Base-by-base conservation (phyloP, 805 yeast species). In the Metschnikowia anglica region DNA sequence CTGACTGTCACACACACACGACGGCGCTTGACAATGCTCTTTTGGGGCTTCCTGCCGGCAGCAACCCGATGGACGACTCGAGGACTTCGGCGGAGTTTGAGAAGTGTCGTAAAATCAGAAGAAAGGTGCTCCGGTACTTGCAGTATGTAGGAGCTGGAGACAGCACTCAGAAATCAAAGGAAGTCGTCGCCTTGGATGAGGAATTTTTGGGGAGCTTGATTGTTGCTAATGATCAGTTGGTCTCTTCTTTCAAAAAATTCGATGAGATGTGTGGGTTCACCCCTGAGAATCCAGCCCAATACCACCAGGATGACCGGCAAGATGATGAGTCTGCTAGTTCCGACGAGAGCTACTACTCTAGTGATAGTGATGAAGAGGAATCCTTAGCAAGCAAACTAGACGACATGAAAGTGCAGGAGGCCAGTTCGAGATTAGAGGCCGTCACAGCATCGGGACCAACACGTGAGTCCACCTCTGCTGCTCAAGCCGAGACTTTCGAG, bases 191-290 rank as follows among this genome's bases (percentile, higher is more conserved):
- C 1, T 54, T 70, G 58, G 81, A 81, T 45, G 97, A 90, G 49
- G 96, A 88, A 56, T 85, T 81, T 48, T 65, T 93, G 49, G 98
- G 97, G n/a, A 76, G 88, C 33, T 73, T 93, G 49, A 79, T 93
- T 44, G 83, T 80, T 53, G 95, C 97, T 34, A 93, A 93, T 60
- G 99, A 93, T 55, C 90, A 88, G 60, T 74, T 93, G 47, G 95
- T 93, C 5, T 68, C 69, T 3, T 83, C 89, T 0, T 73, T 93
- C 54, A 79, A 80, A 53, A 65, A 70, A 40, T 90, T 80, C 60
- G 96, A 90, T 45, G 73, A 74, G 36, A 56, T 62, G 62, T 69
- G 67, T 62, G 76, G 74, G 1, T 65, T 63, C 45, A 55, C 65
- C 4, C 61, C 42, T 3, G 81, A 52, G 48, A 69, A 46, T 63